Percentiles rank a stretch among this genome's conserved stretches.
Conservation (phyloP, 345 rosid genomes). For the Clarkia xantiana region DNA sequence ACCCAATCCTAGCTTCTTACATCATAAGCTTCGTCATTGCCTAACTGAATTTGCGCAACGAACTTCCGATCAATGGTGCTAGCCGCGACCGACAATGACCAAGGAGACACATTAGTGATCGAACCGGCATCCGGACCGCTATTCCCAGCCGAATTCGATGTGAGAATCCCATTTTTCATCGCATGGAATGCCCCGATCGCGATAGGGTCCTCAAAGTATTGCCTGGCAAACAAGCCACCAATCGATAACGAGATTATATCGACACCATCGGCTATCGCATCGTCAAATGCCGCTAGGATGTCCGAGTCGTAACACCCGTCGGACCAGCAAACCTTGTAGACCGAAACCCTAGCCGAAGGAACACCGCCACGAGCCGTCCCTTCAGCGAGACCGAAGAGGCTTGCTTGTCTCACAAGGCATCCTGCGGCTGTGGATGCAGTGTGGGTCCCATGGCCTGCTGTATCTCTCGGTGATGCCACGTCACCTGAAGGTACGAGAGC, state of each 20-base stretch:
- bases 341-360: slow-evolving; percentile 21
- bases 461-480: slow-evolving; percentile 11
- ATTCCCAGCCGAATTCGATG: slow-evolving; percentile 18
- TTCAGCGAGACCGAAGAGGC: slow-evolving; percentile 14
- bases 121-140: slow-evolving; percentile 9
- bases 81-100: slow-evolving; percentile 30
- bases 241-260: slow-evolving; percentile 15
- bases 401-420: slow-evolving; percentile 9
- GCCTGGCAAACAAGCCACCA: neutral
- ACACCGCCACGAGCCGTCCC: slow-evolving; percentile 28
- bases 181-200: slow-evolving; percentile 27
- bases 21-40: slow-evolving; percentile 16
- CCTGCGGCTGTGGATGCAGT: slow-evolving; percentile 25
- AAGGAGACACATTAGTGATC: slow-evolving; percentile 16
- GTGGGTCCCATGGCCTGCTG: slow-evolving; percentile 19
- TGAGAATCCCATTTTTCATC: slow-evolving; percentile 19
- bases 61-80: slow-evolving; percentile 29
- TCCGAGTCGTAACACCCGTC: slow-evolving; percentile 19
- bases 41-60: slow-evolving; percentile 16
- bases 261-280: slow-evolving; percentile 29
- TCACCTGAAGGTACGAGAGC: neutral
- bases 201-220: slow-evolving; percentile 14
- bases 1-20: too few species aligned
- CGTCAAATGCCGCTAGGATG: slow-evolving; percentile 29
- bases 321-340: slow-evolving; percentile 31